A percentile compares a stretch with the other conserved stretches of the same genome.
These are phyloP conservation scores for Cercophora newfieldiana DNA, from an alignment of 495 filamentous ascomycete genomes.

Conservation along the genomic window DNA sequence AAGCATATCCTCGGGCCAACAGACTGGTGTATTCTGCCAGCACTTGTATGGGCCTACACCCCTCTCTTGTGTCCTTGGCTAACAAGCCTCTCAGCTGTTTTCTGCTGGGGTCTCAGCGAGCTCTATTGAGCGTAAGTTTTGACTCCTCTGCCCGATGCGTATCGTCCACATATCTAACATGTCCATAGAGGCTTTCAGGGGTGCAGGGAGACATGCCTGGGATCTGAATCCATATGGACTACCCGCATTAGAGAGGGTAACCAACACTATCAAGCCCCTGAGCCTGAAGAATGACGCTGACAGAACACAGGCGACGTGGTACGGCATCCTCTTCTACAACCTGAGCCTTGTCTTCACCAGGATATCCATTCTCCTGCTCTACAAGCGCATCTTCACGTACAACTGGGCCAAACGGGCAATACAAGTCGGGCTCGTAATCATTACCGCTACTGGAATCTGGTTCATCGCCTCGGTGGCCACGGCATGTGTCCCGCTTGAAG, in stretches of 20 bases:
- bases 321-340: conserved; percentile 33
- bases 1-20: conserved; percentile 29
- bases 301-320: conserved; percentile 23
- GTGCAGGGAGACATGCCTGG: conserved; percentile 31
- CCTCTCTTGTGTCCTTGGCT: background rate
- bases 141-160: background rate
- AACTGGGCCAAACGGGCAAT: conserved; percentile 28
- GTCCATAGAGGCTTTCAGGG: conserved; percentile 23
- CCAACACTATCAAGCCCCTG: background rate
- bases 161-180: background rate
- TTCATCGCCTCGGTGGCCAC: conserved; percentile 29
- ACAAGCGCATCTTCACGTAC: conserved; percentile 35
- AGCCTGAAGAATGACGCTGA: background rate
- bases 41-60: conserved; percentile 23
- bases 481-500: conserved; percentile 32
- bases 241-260: conserved; percentile 25
- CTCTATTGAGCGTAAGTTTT: conserved; percentile 30
- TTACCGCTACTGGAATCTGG: conserved; percentile 29
- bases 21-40: conserved; percentile 32
- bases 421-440: conserved; percentile 24
- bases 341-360: conserved; percentile 31
- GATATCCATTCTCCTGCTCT: conserved; percentile 34
- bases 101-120: conserved; percentile 29
- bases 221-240: conserved; percentile 19
- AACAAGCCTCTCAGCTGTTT: conserved; percentile 20